These are phyloP conservation scores for Mycena venus DNA, from an alignment of 768 basidiomycete genomes.

Conservation along the genomic window DNA sequence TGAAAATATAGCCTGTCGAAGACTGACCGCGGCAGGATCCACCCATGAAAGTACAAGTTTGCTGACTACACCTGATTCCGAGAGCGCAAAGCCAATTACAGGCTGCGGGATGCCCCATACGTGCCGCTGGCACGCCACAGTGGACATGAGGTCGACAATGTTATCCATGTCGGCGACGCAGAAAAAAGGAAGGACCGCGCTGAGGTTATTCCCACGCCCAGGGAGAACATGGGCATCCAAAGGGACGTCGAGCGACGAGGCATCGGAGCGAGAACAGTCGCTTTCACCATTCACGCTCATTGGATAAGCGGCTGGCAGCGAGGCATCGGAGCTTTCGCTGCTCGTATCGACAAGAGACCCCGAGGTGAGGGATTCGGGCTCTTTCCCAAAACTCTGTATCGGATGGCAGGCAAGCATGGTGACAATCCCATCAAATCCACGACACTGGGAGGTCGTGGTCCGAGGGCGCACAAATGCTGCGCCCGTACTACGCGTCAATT, in stretches of 20 bases:
- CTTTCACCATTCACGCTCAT: no score
- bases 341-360: no score
- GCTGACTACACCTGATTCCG: not conserved
- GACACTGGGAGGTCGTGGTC: not conserved
- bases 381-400: no score
- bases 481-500: not conserved
- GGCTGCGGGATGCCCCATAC: constrained; percentile 10
- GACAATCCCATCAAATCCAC: not conserved
- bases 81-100: not conserved
- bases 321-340: no score
- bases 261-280: no score
- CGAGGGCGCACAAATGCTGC: constrained; percentile 1
- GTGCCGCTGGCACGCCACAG: constrained; percentile 14
- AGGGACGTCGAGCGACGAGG: no score
- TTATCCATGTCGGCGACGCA: not conserved
- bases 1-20: not conserved
- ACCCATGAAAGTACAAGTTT: constrained; percentile 10
- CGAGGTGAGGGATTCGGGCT: no score
- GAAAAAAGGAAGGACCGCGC: not conserved
- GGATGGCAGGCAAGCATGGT: constrained; percentile 1
- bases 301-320: no score
- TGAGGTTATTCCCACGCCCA: not conserved
- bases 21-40: constrained; percentile 10
- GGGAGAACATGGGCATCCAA: constrained; percentile 3
- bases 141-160: constrained; percentile 12